These are phyloP conservation scores for Orbilia javanica DNA, from an alignment of 2,329 filamentous ascomycete genomes.

Conservation along the genomic window DNA sequence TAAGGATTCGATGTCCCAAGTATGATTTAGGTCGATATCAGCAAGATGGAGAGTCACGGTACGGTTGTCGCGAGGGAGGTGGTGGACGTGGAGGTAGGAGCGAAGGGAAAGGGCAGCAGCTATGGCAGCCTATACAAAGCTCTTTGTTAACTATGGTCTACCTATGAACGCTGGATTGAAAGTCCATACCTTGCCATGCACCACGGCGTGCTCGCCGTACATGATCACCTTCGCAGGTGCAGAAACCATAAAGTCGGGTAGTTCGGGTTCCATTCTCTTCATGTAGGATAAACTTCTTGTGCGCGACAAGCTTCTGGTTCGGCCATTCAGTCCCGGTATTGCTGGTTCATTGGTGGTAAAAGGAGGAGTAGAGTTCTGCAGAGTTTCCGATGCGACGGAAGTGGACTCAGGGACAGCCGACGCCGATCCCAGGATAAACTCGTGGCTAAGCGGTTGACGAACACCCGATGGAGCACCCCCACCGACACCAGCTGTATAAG, in stretches of 20 bases:
- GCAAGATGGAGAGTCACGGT: constrained; percentile 90
- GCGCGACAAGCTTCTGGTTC: constrained; percentile 48
- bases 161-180: not conserved
- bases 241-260: constrained; percentile 96
- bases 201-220: constrained; percentile 97
- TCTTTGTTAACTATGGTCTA: not conserved
- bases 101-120: constrained; percentile 94
- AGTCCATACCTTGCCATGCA: constrained; percentile 83
- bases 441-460: constrained; percentile 40
- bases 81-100: constrained; percentile 95
- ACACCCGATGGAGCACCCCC: constrained; percentile 2
- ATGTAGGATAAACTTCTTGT: constrained; percentile 39
- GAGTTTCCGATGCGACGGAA: constrained; percentile 48
- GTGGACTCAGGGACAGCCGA: constrained; percentile 20
- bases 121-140: constrained; percentile 77
- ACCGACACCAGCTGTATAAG: not conserved
- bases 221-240: constrained; percentile 98
- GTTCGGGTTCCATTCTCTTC: constrained; percentile 71
- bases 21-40: constrained; percentile 88
- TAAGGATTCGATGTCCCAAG: constrained; percentile 91
- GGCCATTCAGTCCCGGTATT: constrained; percentile 7
- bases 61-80: constrained; percentile 83
- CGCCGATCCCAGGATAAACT: constrained; percentile 15
- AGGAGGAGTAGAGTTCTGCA: constrained; percentile 45
- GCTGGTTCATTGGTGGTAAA: constrained; percentile 35